phyloP scores from a whole-genome alignment of 257 asterid genomes.

The Linderniella brevidens region DNA sequence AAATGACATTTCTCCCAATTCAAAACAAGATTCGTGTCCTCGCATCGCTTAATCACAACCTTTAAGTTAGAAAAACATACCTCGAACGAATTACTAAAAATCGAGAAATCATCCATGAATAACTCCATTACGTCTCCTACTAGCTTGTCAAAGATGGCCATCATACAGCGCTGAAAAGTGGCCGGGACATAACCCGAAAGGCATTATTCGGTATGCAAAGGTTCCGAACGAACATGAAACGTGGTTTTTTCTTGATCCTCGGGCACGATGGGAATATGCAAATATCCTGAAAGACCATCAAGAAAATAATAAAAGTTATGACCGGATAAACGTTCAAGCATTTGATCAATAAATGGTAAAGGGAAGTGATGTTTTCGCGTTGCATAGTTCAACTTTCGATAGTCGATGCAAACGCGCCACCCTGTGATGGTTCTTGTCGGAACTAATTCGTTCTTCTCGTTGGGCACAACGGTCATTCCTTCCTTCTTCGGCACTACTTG shows the following conservation, averaged over 20 bases:
- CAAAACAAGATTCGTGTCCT: neutral
- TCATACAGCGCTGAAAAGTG: no score
- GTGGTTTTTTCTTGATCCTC: no score
- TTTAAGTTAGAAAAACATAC: neutral
- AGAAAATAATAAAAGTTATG: neutral
- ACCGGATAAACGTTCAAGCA: neutral
- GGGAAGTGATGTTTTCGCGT: neutral
- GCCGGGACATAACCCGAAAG: no score
- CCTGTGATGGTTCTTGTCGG: neutral
- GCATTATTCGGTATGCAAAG: no score
- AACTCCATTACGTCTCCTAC: no score
- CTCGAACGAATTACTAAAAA: no score
- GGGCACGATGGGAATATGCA: conserved; percentile 1
- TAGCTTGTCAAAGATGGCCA: no score
- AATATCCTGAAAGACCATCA: conserved; percentile 6
- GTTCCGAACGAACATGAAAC: no score
- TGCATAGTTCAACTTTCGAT: neutral
- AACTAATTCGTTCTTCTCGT: no score
- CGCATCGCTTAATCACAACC: neutral
- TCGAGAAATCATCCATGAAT: no score
- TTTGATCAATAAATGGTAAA: conserved; percentile 6
- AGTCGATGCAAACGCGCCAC: conserved; percentile 1
- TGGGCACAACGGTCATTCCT: neutral
- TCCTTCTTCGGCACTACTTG: conserved; percentile 1
- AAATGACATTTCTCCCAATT: conserved; percentile 1